A percentile compares a stretch with the other conserved stretches of the same genome.
phyloP scores from a whole-genome alignment of 768 basidiomycete genomes.

The Leccinum uliginosum region DNA sequence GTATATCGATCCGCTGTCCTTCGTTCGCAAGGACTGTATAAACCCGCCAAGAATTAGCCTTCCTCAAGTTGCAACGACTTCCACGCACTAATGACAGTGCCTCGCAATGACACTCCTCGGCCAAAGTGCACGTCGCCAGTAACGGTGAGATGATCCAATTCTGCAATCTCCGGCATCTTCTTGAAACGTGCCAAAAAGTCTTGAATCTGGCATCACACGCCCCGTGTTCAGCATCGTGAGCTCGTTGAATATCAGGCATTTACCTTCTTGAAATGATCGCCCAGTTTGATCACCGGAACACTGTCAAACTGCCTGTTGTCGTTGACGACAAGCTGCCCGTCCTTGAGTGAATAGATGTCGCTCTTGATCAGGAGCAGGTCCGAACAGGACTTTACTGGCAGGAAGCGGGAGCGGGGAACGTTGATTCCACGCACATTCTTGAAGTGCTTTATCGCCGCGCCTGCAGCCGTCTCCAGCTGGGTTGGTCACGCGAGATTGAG shows the following conservation, averaged over 20 bases:
- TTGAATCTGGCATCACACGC: constrained; percentile 47
- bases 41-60: neutral
- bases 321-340: constrained; percentile 86
- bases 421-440: constrained; percentile 90
- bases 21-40: constrained; percentile 71
- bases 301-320: constrained; percentile 77
- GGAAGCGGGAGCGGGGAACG: constrained; percentile 91
- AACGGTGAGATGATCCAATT: constrained; percentile 92
- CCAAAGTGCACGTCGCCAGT: constrained; percentile 91
- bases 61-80: neutral
- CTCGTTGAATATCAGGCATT: neutral
- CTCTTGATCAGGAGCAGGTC: constrained; percentile 87
- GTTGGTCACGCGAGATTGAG: neutral
- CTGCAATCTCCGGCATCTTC: constrained; percentile 86
- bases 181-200: constrained; percentile 95
- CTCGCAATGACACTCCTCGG: constrained; percentile 77
- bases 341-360: constrained; percentile 86
- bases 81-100: constrained; percentile 75
- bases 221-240: neutral
- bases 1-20: constrained; percentile 77
- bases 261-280: constrained; percentile 96
- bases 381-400: constrained; percentile 87
- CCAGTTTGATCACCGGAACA: constrained; percentile 95
- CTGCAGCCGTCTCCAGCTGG: constrained; percentile 85
- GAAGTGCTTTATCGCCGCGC: constrained; percentile 93